Percentiles rank a stretch among this genome's conserved stretches.
These are phyloP conservation scores for Volutella citrinella DNA, from an alignment of 2,329 filamentous ascomycete genomes.

Conservation along the genomic window DNA sequence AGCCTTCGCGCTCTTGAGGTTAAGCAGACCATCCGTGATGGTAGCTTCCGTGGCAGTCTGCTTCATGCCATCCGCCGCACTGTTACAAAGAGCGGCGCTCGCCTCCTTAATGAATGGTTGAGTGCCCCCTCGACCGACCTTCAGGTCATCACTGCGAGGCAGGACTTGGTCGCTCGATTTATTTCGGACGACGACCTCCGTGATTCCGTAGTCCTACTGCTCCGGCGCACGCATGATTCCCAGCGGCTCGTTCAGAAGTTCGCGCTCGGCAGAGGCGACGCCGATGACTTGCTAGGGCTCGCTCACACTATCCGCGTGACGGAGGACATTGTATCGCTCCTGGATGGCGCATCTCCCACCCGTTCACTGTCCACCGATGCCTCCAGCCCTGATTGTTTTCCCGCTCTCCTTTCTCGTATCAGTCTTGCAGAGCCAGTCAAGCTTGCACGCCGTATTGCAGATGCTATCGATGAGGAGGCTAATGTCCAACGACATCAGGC, in stretches of 20 bases:
- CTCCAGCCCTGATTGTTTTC: conserved; percentile 34
- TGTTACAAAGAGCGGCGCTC: conserved; percentile 85
- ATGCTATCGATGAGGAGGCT: conserved; percentile 89
- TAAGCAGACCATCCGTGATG: conserved; percentile 79
- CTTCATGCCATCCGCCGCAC: conserved; percentile 87
- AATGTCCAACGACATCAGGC: conserved; percentile 76
- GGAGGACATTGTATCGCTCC: conserved; percentile 56
- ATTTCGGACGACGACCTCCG: conserved; percentile 64
- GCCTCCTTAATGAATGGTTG: conserved; percentile 81
- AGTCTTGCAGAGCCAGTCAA: conserved; percentile 63
- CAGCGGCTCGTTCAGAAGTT: conserved; percentile 93
- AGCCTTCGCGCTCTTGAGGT: conserved; percentile 89
- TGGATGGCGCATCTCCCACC: no score
- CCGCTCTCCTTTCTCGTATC: conserved; percentile 53
- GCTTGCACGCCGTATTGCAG: conserved; percentile 68
- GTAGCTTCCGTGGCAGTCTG: conserved; percentile 75
- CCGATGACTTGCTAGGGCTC: conserved; percentile 83
- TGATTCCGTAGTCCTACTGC: conserved; percentile 64
- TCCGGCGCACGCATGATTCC: conserved; percentile 78
- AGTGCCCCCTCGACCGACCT: conserved; percentile 88
- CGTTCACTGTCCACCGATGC: conserved; percentile 16
- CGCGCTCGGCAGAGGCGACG: conserved; percentile 83
- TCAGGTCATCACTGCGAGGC: conserved; percentile 70
- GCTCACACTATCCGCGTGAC: conserved; percentile 78
- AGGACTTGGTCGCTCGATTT: conserved; percentile 79